Percentiles rank a stretch among this genome's conserved stretches.
These are phyloP conservation scores for Lotus japonicus DNA, from an alignment of 306 rosid species.

Conservation along the genomic window DNA sequence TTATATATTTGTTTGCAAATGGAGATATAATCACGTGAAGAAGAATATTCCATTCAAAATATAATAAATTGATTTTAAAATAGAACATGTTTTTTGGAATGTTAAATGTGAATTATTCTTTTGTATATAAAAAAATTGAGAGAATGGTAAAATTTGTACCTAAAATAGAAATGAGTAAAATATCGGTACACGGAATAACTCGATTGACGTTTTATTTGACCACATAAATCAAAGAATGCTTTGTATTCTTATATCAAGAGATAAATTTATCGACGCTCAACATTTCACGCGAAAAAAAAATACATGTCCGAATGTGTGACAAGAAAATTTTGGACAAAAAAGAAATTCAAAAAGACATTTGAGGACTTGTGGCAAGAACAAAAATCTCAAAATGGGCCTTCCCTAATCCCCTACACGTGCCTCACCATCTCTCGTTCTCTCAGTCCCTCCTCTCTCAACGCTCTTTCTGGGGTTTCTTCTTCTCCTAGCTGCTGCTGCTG, in stretches of 20 bases:
- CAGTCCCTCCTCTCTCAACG: background rate
- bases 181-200: too few relatives aligned
- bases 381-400: background rate
- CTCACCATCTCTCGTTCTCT: constrained; percentile 22
- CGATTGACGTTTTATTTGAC: too few relatives aligned
- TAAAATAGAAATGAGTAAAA: too few relatives aligned
- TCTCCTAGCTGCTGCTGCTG: background rate
- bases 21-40: too few relatives aligned
- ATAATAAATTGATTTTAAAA: background rate
- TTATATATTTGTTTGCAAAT: too few relatives aligned
- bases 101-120: background rate
- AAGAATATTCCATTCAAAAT: too few relatives aligned
- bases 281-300: background rate
- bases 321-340: background rate
- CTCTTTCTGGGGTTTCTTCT: constrained; percentile 26
- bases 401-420: constrained; percentile 40
- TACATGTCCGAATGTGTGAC: background rate
- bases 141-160: too few relatives aligned
- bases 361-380: background rate
- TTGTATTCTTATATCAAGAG: too few relatives aligned
- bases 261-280: too few relatives aligned
- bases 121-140: too few relatives aligned
- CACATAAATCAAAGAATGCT: too few relatives aligned
- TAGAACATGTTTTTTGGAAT: background rate
- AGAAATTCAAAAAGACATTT: background rate